Base-by-base conservation (phyloP, 192 early-diverging fungal genomes). In the Coemansia sp. region DNA sequence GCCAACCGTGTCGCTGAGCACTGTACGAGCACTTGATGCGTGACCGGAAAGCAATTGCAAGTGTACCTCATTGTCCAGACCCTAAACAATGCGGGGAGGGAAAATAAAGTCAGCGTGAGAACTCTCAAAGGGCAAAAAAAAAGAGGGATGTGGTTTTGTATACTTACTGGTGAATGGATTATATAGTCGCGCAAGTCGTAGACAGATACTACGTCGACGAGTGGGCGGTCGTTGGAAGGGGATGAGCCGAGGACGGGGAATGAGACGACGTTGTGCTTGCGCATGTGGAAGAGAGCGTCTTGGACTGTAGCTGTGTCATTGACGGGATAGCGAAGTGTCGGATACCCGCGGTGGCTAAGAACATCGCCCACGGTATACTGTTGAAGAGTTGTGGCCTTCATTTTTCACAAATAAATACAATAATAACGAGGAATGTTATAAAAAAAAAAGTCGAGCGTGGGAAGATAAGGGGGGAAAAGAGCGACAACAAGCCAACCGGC, bases 161-260 rank as follows among this genome's bases (percentile, higher is more conserved):
- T 53, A 57, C 71, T 64, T 79, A 79, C 77, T 50, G 53, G 39
- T 10, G 77, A 60, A 39, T 69, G 66, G 16, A 69, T 74, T 1
- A 83, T 75, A 34, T 83, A 75, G 72, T 83, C 76, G 16, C 81
- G 53, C 24, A 83, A 63, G 44, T 83, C 81, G 60, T 83, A 77
- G 4, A 78, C 68, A 16, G 81, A 75, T 17, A 83, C 59, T n/a
- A 83, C 74, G 35, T 83, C 81, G 37, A 83, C 64, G 13, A 78
- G 78, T 44, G 63, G 31, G 16, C 27, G 35, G 36, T 46, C 35
- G 16, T 19, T 17, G 13, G 54, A 48, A 13, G 24, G 24, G 24
- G 59, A 40, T n/a, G n/a, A 21, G 54, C 69, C 36, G 33, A 78
- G 74, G 7, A 83, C 81, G 11, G 81, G 81, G 9, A 83, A 57